Evolutionary conservation across 805 yeast species (phyloP), one percentile per base, ranked within the genome.

Genomic region (Candida rishiriensis): DNA sequence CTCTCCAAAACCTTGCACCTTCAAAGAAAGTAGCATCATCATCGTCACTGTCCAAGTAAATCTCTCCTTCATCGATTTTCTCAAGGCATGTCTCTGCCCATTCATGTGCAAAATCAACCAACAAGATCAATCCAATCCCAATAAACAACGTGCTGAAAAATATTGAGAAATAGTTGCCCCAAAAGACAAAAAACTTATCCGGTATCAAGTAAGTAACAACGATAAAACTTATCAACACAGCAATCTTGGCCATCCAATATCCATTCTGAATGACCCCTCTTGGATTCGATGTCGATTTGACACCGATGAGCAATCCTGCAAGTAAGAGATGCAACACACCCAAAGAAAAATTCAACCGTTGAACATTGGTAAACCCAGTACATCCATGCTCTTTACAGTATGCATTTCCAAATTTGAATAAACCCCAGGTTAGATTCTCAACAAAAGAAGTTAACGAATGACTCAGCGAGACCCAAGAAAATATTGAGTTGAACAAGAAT

Each of bases 51-150:
- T 73, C 80, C 10, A 44, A 72, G 65, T 64, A 66, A 16, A 66
- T 65, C 40, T 81, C 85, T 46, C 85, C 91, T 55, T 83, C 81
- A 60, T 93, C 98, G 35, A 93, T 88, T 55, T 88, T 86, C 52
- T 84, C 89, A 42, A 93, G 75, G 63, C 99, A 93, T 8, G 85
- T 86, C 57, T 93, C 99, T 0, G 98, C 97, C 97, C 97, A 93
- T 54, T 91, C 91, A 65, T 93, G 98, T 3, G 99, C 98, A 72
- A 88, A 93, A 64, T 93, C 99, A 29, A 93, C 97, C 39, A 93
- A 70, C 40, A 93, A 71, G 12, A 95, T 85, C 46, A 93, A 74
- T 1, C 99, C 99, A 48, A 93, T 87, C 13, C 93, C 81, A 32
- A 91, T 77, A 66, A 93, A 93, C 4, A 89, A 59, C 3, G 91